These are phyloP conservation scores for Zanthoxylum bungeanum DNA, from an alignment of 345 rosid species.

Conservation along the genomic window DNA sequence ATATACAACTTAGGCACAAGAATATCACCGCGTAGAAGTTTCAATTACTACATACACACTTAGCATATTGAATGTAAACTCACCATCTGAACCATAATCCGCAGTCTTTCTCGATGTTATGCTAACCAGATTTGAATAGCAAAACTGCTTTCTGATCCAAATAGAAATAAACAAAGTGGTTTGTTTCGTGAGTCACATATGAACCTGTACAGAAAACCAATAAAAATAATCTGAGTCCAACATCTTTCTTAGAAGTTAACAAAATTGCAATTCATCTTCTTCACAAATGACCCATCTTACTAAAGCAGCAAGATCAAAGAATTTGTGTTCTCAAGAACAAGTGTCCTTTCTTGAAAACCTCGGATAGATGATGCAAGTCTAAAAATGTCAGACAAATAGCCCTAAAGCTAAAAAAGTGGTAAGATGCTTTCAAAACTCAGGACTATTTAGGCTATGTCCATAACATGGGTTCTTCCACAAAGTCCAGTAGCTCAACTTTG, in stretches of 20 bases:
- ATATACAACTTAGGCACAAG: constrained; percentile 36
- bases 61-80: constrained; percentile 12
- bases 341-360: too few relatives aligned
- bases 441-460: not conserved
- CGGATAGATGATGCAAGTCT: too few relatives aligned
- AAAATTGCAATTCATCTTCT: not conserved
- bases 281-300: not conserved
- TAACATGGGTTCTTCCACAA: not conserved
- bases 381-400: too few relatives aligned
- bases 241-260: not conserved
- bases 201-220: constrained; percentile 58
- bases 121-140: constrained; percentile 89
- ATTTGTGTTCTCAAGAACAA: not conserved
- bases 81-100: too few relatives aligned
- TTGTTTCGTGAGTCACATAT: constrained; percentile 94
- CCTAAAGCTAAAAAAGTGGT: not conserved
- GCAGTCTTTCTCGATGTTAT: constrained; percentile 1
- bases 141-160: constrained; percentile 89
- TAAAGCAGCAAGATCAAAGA: not conserved
- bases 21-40: constrained; percentile 20
- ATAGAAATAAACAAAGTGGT: constrained; percentile 93
- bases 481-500: not conserved
- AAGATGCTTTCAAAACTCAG: not conserved
- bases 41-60: constrained; percentile 33
- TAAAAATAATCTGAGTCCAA: not conserved